Base-by-base conservation (phyloP, 129 eudicot genomes). In the Dittrichia graveolens region DNA sequence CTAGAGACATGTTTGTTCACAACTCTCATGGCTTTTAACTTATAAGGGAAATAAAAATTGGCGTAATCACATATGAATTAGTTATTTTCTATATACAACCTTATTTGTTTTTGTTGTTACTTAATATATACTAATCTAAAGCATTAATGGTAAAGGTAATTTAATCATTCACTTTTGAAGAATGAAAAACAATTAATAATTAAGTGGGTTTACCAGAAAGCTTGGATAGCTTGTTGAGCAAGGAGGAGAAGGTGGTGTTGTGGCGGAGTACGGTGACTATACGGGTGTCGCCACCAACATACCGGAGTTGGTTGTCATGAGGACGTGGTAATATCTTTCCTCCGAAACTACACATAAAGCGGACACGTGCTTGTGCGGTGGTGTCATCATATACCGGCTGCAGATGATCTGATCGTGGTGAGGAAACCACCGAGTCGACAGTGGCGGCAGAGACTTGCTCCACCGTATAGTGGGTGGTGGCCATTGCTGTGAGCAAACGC, bases 291-390 rank as follows among this genome's bases (percentile, higher is more conserved):
- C 98, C 98, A 34, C 98, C 98, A 45, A 93, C 88, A 75, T 93
- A 93, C 34, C 98, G 90, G 84, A 93, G 96, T 48, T 93, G 98
- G 75, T 89, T 87, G 77, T 93, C 98, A 71, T 87, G 98, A 14
- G 96, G 98, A 7, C 98, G 89, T 57, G 95, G 98, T 67, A 87
- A 80, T 76, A 93, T 93, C 65, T 87, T 93, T 45, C 98, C 98
- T 3, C 98, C 98, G 71, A 87, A 93, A 68, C 98, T 93, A 75
- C 95, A 89, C 98, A 93, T 89, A 83, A 93, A 84, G 14, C 98
- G 88, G 18, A 85, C 71, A 5, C 86, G 89, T 19, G 80, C 83
- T 42, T 75, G 90, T 34, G 75, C 41, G 18, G 75, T 58, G 78
- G 56, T 38, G 48, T 72, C 87, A 40, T 82, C 84, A 6, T 69